Evolutionary conservation across 2,329 filamentous ascomycete genomes (phyloP).

Genomic region (Talaromyces sp.): DNA sequence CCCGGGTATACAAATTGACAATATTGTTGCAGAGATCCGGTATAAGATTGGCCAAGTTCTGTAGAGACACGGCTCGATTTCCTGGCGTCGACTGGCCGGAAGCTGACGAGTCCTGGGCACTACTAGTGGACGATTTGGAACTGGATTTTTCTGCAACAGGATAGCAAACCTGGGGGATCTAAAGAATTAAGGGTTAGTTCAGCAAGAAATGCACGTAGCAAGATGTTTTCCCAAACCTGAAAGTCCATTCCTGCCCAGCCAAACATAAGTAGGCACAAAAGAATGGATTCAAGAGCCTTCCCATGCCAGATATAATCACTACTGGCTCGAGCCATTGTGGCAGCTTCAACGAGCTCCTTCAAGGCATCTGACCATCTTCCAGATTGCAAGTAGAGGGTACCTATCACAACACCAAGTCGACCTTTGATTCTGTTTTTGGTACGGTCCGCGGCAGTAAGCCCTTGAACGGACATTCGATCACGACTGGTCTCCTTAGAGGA

Average conservation of each 20-base stretch:
- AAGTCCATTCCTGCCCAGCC: conserved; percentile 83
- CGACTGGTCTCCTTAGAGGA: conserved; percentile 51
- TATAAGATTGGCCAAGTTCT: conserved; percentile 48
- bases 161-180: conserved; percentile 51
- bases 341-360: conserved; percentile 75
- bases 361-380: conserved; percentile 87
- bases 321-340: conserved; percentile 66
- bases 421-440: conserved; percentile 76
- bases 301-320: conserved; percentile 97
- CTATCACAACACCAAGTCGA: conserved; percentile 71
- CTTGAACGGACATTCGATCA: conserved; percentile 57
- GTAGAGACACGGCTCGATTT: conserved; percentile 39
- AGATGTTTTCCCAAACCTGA: conserved; percentile 23
- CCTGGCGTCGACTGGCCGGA: conserved; percentile 41
- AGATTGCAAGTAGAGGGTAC: conserved; percentile 79
- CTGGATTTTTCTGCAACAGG: conserved; percentile 44
- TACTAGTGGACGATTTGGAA: conserved; percentile 29
- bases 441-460: conserved; percentile 71
- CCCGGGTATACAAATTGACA: conserved; percentile 50
- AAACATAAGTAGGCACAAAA: conserved; percentile 75
- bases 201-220: background rate
- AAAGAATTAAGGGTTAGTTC: background rate
- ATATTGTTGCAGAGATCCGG: conserved; percentile 54
- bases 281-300: conserved; percentile 83
- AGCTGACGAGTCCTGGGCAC: conserved; percentile 24